These are phyloP conservation scores for Haplographium delicatum DNA, from an alignment of 495 filamentous ascomycete species.

Conservation along the genomic window DNA sequence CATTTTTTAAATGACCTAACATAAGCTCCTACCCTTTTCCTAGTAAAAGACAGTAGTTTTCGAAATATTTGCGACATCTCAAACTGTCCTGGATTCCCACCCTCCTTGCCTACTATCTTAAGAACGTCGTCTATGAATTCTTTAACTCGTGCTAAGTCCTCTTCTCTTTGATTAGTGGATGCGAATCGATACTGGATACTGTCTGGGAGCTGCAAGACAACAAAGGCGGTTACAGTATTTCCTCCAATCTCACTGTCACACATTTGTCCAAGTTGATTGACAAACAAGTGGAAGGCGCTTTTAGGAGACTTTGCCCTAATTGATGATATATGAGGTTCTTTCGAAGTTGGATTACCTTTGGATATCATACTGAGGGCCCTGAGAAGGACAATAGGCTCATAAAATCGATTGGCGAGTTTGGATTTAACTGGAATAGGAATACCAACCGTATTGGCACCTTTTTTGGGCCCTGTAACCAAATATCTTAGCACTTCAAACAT, in stretches of 20 bases:
- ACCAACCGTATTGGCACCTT: no score
- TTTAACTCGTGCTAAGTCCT: neutral
- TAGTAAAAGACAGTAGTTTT: neutral
- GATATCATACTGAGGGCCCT: neutral
- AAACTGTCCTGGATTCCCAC: neutral
- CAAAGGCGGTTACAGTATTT: slow-evolving; percentile 22
- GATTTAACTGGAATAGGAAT: neutral
- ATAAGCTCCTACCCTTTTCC: neutral
- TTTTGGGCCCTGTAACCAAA: neutral
- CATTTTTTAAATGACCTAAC: neutral
- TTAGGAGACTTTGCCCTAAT: slow-evolving; percentile 11
- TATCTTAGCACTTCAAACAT: neutral
- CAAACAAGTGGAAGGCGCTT: slow-evolving; percentile 21
- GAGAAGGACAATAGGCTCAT: slow-evolving; percentile 7
- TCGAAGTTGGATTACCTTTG: neutral
- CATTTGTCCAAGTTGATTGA: slow-evolving; percentile 29
- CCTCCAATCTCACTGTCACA: slow-evolving; percentile 20
- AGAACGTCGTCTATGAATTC: slow-evolving; percentile 8
- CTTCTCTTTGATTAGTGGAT: slow-evolving; percentile 15
- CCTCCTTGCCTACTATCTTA: neutral
- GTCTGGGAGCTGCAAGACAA: slow-evolving; percentile 14
- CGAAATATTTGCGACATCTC: slow-evolving; percentile 1
- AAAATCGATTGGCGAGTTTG: slow-evolving; percentile 3
- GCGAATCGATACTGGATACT: slow-evolving; percentile 21
- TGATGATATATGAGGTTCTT: slow-evolving; percentile 1